A percentile compares a stretch with the other conserved stretches of the same genome.
phyloP scores from a whole-genome alignment of 2,329 filamentous ascomycete genomes.

The Sporothrix dimorphospora region DNA sequence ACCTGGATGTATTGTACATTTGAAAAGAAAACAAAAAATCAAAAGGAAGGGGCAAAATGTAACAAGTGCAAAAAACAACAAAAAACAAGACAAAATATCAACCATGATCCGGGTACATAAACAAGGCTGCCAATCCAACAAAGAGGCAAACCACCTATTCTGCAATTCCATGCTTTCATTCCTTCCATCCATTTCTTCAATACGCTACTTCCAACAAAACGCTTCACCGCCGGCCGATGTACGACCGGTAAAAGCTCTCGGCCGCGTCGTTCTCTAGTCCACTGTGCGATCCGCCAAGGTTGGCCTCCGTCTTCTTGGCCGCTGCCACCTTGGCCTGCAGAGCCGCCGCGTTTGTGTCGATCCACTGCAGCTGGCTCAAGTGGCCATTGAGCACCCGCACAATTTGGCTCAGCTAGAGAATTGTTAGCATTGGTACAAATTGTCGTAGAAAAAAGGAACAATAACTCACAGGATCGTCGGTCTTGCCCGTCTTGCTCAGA shows the following conservation, averaged over 20 bases:
- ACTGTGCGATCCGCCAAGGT: constrained; percentile 59
- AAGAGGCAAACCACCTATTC: background rate
- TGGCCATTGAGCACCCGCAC: constrained; percentile 94
- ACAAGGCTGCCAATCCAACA: background rate
- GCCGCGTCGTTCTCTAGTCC: constrained; percentile 70
- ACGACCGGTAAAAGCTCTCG: constrained; percentile 90
- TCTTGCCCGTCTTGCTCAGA: constrained; percentile 84
- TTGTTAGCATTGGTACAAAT: constrained; percentile 22
- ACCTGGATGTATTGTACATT: constrained; percentile 4
- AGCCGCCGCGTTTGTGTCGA: constrained; percentile 80
- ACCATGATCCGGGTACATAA: constrained; percentile 4
- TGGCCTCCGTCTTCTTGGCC: constrained; percentile 77
- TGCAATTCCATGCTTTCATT: constrained; percentile 11
- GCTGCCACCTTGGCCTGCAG: constrained; percentile 81
- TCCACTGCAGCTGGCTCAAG: constrained; percentile 87
- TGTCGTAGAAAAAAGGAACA: background rate
- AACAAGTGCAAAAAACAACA: background rate
- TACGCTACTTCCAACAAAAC: background rate
- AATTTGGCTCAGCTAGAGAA: constrained; percentile 80
- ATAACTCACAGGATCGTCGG: constrained; percentile 81
- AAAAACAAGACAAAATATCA: constrained; percentile 13
- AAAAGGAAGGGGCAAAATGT: background rate
- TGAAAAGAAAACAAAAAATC: background rate
- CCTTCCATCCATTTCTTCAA: background rate
- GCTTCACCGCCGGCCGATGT: constrained; percentile 71